Percentiles rank a stretch among this genome's conserved stretches.
Evolutionary conservation across 2,329 filamentous ascomycete genomes (phyloP).

Genomic region (Fusarium palustre): DNA sequence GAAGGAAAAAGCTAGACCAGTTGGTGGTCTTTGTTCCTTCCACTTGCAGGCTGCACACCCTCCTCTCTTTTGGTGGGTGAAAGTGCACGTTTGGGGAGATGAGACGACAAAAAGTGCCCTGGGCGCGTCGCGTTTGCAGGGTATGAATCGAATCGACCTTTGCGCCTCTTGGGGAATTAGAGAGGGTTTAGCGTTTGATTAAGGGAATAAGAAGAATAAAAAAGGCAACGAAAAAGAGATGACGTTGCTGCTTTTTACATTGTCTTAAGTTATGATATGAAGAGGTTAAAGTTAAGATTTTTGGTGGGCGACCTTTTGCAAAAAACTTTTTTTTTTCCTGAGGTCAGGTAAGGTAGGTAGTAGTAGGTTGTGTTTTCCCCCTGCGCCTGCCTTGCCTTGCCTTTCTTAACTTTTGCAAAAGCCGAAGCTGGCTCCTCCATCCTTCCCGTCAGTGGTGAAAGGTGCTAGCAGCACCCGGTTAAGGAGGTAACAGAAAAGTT

Average conservation of each 20-base stretch:
- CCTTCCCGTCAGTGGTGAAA: conserved; percentile 35
- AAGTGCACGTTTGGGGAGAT: conserved; percentile 41
- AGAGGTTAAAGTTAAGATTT: conserved; percentile 7
- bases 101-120: conserved; percentile 23
- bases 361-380: not conserved
- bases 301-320: conserved; percentile 16
- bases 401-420: conserved; percentile 15
- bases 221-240: not conserved
- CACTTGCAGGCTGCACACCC: conserved; percentile 34
- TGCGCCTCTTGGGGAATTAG: not conserved
- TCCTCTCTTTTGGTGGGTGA: conserved; percentile 27
- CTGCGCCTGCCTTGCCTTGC: conserved; percentile 8
- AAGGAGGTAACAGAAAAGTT: not conserved
- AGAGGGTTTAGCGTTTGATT: not conserved
- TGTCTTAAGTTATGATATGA: not conserved
- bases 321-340: conserved; percentile 24
- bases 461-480: conserved; percentile 4
- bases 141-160: not conserved
- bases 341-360: not conserved
- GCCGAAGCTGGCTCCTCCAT: conserved; percentile 28
- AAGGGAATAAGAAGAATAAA: not conserved
- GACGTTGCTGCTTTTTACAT: conserved; percentile 12
- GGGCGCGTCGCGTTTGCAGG: conserved; percentile 10
- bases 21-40: conserved; percentile 28
- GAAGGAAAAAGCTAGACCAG: conserved; percentile 11